Percentiles rank a stretch among this genome's conserved stretches.
phyloP scores from a whole-genome alignment of 2,329 filamentous ascomycete genomes.

The Apiospora saccharicola region DNA sequence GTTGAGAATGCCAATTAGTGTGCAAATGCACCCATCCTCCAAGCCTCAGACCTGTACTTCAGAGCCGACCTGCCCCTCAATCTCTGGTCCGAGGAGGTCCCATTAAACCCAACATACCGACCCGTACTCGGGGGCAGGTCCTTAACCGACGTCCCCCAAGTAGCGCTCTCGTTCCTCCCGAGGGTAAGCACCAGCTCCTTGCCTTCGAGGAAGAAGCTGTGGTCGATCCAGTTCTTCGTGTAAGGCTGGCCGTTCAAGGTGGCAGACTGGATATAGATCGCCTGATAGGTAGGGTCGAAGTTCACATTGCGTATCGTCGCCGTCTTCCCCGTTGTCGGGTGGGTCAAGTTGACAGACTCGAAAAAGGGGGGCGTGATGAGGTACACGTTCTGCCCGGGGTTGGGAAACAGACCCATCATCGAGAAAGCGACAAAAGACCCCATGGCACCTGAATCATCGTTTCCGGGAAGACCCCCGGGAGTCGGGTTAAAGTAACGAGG shows the following conservation, averaged over 20 bases:
- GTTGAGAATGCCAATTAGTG: not conserved
- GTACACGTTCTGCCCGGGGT: slow-evolving; percentile 64
- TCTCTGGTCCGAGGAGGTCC: not conserved
- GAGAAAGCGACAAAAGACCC: slow-evolving; percentile 69
- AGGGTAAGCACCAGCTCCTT: slow-evolving; percentile 69
- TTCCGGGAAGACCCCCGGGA: slow-evolving; percentile 69
- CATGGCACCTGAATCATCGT: slow-evolving; percentile 77
- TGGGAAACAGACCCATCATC: slow-evolving; percentile 76
- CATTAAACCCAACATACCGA: slow-evolving; percentile 45
- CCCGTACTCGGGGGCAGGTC: slow-evolving; percentile 70
- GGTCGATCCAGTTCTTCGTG: slow-evolving; percentile 71
- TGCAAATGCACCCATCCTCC: not conserved
- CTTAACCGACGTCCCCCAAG: slow-evolving; percentile 65
- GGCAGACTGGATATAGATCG: slow-evolving; percentile 71
- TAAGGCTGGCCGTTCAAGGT: slow-evolving; percentile 68
- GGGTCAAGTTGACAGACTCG: slow-evolving; percentile 63
- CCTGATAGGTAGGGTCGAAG: slow-evolving; percentile 65
- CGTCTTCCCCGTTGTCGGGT: slow-evolving; percentile 64
- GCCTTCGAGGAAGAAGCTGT: slow-evolving; percentile 72
- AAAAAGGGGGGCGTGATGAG: slow-evolving; percentile 77
- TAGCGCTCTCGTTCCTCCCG: slow-evolving; percentile 63
- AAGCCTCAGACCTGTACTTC: slow-evolving; percentile 7
- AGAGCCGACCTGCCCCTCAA: not conserved
- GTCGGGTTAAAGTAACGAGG: slow-evolving; percentile 68
- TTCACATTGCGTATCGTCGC: slow-evolving; percentile 67